Percentiles rank a stretch among this genome's conserved stretches.
These are phyloP conservation scores for Aspergillus viridinutans DNA, from an alignment of 2,329 filamentous ascomycete species.

Conservation along the genomic window DNA sequence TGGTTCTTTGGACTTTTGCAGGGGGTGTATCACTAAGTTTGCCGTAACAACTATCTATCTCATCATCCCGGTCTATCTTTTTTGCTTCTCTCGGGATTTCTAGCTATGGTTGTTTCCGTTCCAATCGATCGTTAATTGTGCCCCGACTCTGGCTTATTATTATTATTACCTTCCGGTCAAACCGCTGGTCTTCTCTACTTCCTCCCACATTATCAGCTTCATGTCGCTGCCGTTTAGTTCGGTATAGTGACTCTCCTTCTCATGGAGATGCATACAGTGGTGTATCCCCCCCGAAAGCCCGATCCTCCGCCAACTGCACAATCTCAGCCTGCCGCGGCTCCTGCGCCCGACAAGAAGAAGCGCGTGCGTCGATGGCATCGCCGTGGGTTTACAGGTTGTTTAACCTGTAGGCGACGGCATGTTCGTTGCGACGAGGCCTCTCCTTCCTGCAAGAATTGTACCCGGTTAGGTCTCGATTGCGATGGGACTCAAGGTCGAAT, in stretches of 20 bases:
- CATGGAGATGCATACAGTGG: conserved; percentile 28
- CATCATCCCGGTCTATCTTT: not conserved
- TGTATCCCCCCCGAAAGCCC: conserved; percentile 14
- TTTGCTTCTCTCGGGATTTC: not conserved
- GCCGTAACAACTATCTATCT: not conserved
- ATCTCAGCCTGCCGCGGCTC: conserved; percentile 4
- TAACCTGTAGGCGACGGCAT: conserved; percentile 39
- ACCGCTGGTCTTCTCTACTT: not conserved
- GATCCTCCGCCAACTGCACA: conserved; percentile 10
- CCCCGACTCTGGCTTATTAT: not conserved
- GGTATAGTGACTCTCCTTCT: conserved; percentile 8
- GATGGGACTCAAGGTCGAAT: conserved; percentile 33
- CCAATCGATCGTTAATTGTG: not conserved
- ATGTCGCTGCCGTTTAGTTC: conserved; percentile 21
- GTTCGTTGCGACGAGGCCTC: conserved; percentile 36
- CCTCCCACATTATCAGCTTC: conserved; percentile 8
- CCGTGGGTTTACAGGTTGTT: conserved; percentile 40
- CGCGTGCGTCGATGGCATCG: conserved; percentile 39
- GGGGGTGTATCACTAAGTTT: not conserved
- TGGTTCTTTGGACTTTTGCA: not conserved
- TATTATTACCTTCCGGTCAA: not conserved
- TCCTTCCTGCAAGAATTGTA: conserved; percentile 37
- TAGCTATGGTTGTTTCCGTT: not conserved
- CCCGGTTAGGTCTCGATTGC: conserved; percentile 30
- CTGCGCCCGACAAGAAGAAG: conserved; percentile 23